A percentile compares a stretch with the other conserved stretches of the same genome.
phyloP scores from a whole-genome alignment of 164 flowering plant species.

The Cinnamomum chago region DNA sequence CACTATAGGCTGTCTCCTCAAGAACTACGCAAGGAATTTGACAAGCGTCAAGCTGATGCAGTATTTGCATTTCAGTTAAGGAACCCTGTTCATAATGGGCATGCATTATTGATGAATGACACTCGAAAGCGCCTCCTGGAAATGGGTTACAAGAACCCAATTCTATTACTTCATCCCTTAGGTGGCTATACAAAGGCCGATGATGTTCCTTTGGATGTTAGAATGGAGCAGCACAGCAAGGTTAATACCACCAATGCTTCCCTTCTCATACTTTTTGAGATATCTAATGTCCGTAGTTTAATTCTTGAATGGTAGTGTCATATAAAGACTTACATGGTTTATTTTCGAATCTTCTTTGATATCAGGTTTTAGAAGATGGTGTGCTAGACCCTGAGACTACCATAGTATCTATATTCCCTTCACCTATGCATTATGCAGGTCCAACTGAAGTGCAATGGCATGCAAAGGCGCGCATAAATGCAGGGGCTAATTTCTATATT shows the following conservation, averaged over 20 bases:
- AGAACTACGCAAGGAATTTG: constrained; percentile 77
- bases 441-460: constrained; percentile 99
- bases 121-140: constrained; percentile 76
- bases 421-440: constrained; percentile 99
- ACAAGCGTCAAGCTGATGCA: constrained; percentile 87
- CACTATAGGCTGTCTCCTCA: constrained; percentile 87
- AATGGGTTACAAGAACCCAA: constrained; percentile 89
- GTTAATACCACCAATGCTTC: constrained; percentile 28
- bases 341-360: background rate
- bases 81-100: constrained; percentile 97
- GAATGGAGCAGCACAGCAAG: constrained; percentile 98
- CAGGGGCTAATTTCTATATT: constrained; percentile 94
- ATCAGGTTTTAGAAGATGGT: constrained; percentile 88
- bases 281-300: background rate
- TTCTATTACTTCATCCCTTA: constrained; percentile 87
- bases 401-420: constrained; percentile 89
- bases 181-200: constrained; percentile 93
- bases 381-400: constrained; percentile 92
- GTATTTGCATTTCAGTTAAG: constrained; percentile 97
- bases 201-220: constrained; percentile 93
- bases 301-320: background rate
- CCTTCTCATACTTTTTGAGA: background rate
- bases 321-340: background rate
- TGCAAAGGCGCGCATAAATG: constrained; percentile 95
- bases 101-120: constrained; percentile 92